Percentiles rank a stretch among this genome's conserved stretches.
Conservation (phyloP, 129 eudicot species). For the Chrysanthemum makinoi region DNA sequence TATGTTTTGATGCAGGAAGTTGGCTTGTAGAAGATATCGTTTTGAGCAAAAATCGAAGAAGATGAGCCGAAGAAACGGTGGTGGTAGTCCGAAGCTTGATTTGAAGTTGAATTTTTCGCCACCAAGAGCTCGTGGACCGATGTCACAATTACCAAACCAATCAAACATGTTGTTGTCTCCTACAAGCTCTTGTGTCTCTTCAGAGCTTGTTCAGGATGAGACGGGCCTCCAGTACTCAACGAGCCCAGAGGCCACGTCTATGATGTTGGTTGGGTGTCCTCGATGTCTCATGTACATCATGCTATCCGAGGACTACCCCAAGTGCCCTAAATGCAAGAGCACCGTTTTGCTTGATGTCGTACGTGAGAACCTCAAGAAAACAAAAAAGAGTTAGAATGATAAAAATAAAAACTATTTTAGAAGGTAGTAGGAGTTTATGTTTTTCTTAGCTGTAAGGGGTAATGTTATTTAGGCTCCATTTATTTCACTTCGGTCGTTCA, state of each 20-base stretch:
- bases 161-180: constrained; percentile 45
- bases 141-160: constrained; percentile 45
- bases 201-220: constrained; percentile 54
- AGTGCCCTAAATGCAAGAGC: constrained; percentile 91
- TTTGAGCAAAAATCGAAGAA: neutral
- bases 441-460: constrained; percentile 15
- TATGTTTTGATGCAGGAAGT: constrained; percentile 11
- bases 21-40: constrained; percentile 5
- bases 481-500: constrained; percentile 8
- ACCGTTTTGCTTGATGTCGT: constrained; percentile 69
- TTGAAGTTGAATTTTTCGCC: constrained; percentile 78
- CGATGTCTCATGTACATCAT: constrained; percentile 90
- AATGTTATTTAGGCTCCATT: constrained; percentile 40
- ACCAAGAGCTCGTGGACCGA: constrained; percentile 37
- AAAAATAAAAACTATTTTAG: neutral
- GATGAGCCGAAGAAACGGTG: constrained; percentile 55
- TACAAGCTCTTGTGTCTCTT: constrained; percentile 73
- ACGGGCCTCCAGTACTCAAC: constrained; percentile 32
- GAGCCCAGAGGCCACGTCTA: constrained; percentile 72
- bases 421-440: constrained; percentile 20
- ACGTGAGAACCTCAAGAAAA: constrained; percentile 39
- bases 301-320: constrained; percentile 60
- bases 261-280: constrained; percentile 90
- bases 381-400: constrained; percentile 21
- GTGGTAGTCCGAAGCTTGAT: constrained; percentile 58